A percentile compares a stretch with the other conserved stretches of the same genome.
These are phyloP conservation scores for Fusarium nelsonii DNA, from an alignment of 2,329 filamentous ascomycete species.

Conservation along the genomic window DNA sequence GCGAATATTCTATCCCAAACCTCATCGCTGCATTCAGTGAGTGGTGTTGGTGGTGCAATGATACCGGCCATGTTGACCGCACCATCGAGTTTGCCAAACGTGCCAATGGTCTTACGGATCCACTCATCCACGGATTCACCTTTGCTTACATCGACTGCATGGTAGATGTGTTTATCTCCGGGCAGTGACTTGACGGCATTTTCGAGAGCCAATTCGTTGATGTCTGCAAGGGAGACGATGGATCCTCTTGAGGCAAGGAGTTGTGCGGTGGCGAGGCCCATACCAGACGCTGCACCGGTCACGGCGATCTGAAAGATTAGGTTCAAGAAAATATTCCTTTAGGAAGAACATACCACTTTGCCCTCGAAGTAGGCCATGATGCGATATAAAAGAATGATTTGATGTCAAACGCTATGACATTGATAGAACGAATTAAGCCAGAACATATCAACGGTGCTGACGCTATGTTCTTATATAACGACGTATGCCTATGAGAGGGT, in stretches of 20 bases:
- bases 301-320: constrained; percentile 26
- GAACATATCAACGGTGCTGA: fast-evolving
- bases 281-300: constrained; percentile 41
- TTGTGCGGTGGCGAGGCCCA: constrained; percentile 41
- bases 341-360: constrained; percentile 1
- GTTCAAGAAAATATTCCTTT: fast-evolving
- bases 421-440: no score
- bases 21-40: constrained; percentile 55
- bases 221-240: constrained; percentile 40
- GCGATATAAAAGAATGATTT: not conserved
- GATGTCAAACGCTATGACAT: not conserved
- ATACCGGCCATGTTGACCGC: constrained; percentile 57
- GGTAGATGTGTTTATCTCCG: not conserved
- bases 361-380: constrained; percentile 1
- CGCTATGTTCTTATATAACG: not conserved
- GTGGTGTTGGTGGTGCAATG: constrained; percentile 8
- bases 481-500: no score
- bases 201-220: constrained; percentile 29
- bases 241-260: constrained; percentile 36
- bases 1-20: constrained; percentile 58
- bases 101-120: constrained; percentile 50
- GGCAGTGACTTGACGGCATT: not conserved
- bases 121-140: constrained; percentile 38
- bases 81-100: constrained; percentile 56
- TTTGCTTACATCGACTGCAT: constrained; percentile 29